Percentiles rank a stretch among this genome's conserved stretches.
These are phyloP conservation scores for Physaria fendleri DNA, from an alignment of 345 rosid species.

Conservation along the genomic window DNA sequence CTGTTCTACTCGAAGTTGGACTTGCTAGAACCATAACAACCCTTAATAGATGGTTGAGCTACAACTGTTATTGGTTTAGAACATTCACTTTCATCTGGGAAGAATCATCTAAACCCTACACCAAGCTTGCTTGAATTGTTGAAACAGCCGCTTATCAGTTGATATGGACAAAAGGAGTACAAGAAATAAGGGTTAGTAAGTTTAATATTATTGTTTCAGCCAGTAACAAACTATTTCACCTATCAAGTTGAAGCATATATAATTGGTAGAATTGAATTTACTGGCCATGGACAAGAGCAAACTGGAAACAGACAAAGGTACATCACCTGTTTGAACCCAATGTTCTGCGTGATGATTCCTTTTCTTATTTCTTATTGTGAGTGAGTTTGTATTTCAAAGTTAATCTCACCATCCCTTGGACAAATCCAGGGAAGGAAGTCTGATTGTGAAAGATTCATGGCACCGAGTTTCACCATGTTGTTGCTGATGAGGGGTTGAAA, in stretches of 20 bases:
- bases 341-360: not conserved
- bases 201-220: not conserved
- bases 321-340: not conserved
- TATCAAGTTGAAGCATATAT: not conserved
- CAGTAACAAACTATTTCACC: not conserved
- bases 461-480: not conserved
- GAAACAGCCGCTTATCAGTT: not conserved
- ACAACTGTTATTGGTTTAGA: conserved; percentile 6
- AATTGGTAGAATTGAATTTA: not conserved
- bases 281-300: not conserved
- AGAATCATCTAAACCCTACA: not conserved
- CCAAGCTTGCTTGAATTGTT: not conserved
- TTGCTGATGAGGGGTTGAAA: not conserved
- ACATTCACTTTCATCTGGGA: not conserved
- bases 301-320: not conserved
- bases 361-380: not conserved
- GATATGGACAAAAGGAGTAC: not conserved
- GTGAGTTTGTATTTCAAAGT: not conserved
- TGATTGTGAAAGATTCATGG: not conserved
- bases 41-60: not conserved
- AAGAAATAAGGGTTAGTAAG: not conserved
- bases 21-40: not conserved
- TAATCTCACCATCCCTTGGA: not conserved
- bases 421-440: not conserved
- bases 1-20: conserved; percentile 3